Base-by-base conservation (phyloP, 768 basidiomycete genomes). In the Strobilomyces echinocephalus region DNA sequence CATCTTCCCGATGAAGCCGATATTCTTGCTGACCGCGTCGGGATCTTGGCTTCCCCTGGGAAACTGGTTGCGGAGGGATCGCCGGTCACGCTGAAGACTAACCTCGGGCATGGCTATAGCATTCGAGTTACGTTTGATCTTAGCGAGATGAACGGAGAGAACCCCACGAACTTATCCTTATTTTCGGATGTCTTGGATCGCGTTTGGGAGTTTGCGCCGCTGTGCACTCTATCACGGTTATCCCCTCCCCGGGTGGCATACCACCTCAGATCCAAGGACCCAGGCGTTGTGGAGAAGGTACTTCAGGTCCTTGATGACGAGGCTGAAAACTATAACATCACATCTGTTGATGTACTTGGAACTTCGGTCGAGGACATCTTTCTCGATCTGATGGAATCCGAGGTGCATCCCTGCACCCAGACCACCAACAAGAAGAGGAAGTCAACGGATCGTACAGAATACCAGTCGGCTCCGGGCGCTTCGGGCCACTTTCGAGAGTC, bases 351-450 rank as follows among this genome's bases (percentile, higher is more conserved):
- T 51, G 75, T 89, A 21, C 69, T 86, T 20, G 84, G 86, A 10
- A 84, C 88, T 1, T 81, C 87, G 8, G 84, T 92, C 38, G 89
- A 92, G 66, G 87, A 90, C 52, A 86, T 92, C 42, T 91, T 92
- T 72, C 75, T 92, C 18, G 76, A 79, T 38, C 69, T 92, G 16
- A 88, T 90, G 86, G 68, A 68, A 44, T 72, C 76, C 4, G 62
- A 66, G 49, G 42, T 16, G 28, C 52, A n/a, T 34, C 26, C 14
- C 1, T 51, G 39, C 21, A 60, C 44, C 2, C 42, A 33, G 15
- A 70, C 77, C 34, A 35, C 5, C 26, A 69, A 74, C 14, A 57
- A 55, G 3, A 56, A 64, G 14, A n/a, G n/a, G n/a, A 59, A 63
- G 40, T 63, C 58, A 16, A 54, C 60, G 33, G 44, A 52, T 18